Evolutionary conservation across 352 stramenopile genomes (phyloP), one percentile per base, ranked within the genome.

Genomic region (Poterioochromonas sp.): DNA sequence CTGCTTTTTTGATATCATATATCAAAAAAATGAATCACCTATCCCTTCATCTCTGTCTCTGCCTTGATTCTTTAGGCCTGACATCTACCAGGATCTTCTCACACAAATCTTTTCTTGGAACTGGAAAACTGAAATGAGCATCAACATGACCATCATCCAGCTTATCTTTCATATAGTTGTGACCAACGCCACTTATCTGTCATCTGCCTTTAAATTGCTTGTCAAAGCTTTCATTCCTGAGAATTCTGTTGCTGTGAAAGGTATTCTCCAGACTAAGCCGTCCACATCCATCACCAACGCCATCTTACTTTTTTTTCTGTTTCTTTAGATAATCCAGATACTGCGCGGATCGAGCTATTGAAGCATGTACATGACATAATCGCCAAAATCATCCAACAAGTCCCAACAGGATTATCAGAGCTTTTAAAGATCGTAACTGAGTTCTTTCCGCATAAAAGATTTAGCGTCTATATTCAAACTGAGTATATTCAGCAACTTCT

Each of bases 391-490:
- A 15, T 49, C 2, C 5, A 29, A 11, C 22, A 35, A 1, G 65
- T 35, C 18, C 65, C 65, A 3, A 74, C 43, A 20, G 43, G 8
- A 39, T 20, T 20, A 54, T 26, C 41, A n/a, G 43, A 11, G 2
- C 18, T 74, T 15, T 54, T 58, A 22, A 12, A 18, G 0, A 39
- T 58, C 15, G 34, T 74, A n/a, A 12, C 3, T 26, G n/a, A 35
- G 0, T 5, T 22, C 12, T 54, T 74, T 54, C 65, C 65, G 8
- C 65, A 74, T 54, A 74, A 74, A 54, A 34, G 65, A 54, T 74
- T 74, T 54, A 18, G 3, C 0, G 34, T 11, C 11, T 20, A 58
- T 12, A n/a, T 54, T 2, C 65, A 58, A n/a, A 39, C 40, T 8
- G 65, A 74, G 15, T 74, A 74, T 54, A 18, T 74, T 11, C 22